Base-by-base conservation (phyloP, 305 asterid species). In the Fraxinus sp. region DNA sequence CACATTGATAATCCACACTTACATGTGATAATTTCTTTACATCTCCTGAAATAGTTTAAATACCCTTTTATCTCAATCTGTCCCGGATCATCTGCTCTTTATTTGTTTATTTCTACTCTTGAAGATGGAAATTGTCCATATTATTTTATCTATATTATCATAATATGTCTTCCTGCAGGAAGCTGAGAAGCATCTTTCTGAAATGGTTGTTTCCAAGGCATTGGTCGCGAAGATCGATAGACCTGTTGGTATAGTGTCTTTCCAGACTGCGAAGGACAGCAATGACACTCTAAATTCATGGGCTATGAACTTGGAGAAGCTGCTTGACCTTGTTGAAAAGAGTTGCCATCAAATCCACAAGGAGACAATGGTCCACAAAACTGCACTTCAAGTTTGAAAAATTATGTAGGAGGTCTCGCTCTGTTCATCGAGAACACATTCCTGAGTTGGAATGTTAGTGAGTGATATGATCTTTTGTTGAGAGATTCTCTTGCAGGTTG, bases 331-430 rank as follows among this genome's bases (percentile, higher is more conserved):
- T 64, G 97, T 95, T 0, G 99, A 96, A 85, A 96, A 96, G 92
- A 95, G 99, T 86, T 96, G 99, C 92, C 98, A 96, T 90, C 99
- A 96, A 87, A 96, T 96, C 77, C 99, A 96, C 93, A 96, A 94
- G 92, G 99, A 96, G 90, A 93, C 91, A 0, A 96, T 96, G 98
- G 92, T 96, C 79, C 98, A 95, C 95, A 95, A 92, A 87, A 90
- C 94, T 75, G 96, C 92, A 18, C 80, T 95, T 71, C 93, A 89
- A 86, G 90, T 89, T 80, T 93, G 89, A 91, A 74, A 73, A 36
- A 6, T 59, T 18, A 24, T 57, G 28, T 7, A 57, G 28, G 11
- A n/a, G 68, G 28, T 18, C 68, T 55, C 4, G 13, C 71, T 71
- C 46, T 14, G 14, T 33, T 70, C 41, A 32, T 14, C 20, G 3